Percentiles rank a stretch among this genome's conserved stretches.
These are phyloP conservation scores for Dalbergia cultrata DNA, from an alignment of 306 rosid species.

Conservation along the genomic window DNA sequence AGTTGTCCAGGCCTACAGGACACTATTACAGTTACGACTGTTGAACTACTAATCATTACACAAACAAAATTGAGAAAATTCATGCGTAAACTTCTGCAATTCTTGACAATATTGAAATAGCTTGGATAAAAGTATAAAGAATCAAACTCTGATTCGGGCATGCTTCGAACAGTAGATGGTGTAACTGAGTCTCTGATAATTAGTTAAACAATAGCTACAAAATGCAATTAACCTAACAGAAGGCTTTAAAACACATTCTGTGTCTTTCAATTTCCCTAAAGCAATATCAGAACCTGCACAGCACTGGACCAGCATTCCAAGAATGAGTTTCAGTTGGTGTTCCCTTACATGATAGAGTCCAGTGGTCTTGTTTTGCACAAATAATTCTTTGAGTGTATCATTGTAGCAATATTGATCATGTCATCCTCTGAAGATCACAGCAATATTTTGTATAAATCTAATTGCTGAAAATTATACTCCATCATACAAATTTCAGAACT, in stretches of 20 bases:
- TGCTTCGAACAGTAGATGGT: conserved; percentile 15
- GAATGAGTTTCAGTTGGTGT: neutral
- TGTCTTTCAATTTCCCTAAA: neutral
- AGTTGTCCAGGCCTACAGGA: neutral
- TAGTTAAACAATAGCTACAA: neutral
- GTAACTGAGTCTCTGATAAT: neutral
- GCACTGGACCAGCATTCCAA: neutral
- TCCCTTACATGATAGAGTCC: conserved; percentile 6
- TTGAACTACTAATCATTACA: conserved; percentile 7
- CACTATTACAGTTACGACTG: neutral
- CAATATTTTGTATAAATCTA: conserved; percentile 20
- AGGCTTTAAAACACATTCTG: neutral
- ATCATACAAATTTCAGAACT: conserved; percentile 69
- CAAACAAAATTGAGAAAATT: neutral
- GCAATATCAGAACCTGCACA: neutral
- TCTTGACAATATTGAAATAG: conserved; percentile 24
- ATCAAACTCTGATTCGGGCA: conserved; percentile 12
- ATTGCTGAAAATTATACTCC: conserved; percentile 23
- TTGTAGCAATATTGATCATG: conserved; percentile 38
- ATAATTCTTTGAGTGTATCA: neutral
- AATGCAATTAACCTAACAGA: neutral
- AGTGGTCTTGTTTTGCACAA: conserved; percentile 27
- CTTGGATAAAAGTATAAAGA: neutral
- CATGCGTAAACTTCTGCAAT: neutral
- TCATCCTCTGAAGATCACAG: conserved; percentile 7